Conservation (phyloP, 2,329 filamentous ascomycete species). For the Xylaria sp. region DNA sequence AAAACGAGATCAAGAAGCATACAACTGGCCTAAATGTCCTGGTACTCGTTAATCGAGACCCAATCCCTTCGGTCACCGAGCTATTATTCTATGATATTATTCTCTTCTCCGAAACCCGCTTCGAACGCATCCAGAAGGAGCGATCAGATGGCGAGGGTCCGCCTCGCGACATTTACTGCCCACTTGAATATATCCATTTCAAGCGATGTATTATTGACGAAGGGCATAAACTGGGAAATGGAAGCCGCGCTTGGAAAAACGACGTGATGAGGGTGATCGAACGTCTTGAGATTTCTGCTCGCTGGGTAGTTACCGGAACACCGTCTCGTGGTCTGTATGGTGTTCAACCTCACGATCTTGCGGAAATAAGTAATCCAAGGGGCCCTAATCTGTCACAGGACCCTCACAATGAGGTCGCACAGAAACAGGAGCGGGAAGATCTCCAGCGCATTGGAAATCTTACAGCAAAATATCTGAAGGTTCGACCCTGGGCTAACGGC, state of each 20-base stretch:
- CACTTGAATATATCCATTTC: constrained; percentile 79
- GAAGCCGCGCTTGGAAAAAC: constrained; percentile 63
- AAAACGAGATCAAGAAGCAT: constrained; percentile 81
- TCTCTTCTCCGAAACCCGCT: constrained; percentile 77
- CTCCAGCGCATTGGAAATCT: constrained; percentile 73
- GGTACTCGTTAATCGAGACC: constrained; percentile 64
- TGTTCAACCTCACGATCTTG: constrained; percentile 58
- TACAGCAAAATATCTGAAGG: constrained; percentile 76
- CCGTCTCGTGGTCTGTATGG: constrained; percentile 86
- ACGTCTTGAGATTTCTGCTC: constrained; percentile 70
- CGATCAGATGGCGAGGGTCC: constrained; percentile 51
- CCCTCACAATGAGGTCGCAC: constrained; percentile 47
- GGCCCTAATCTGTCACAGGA: constrained; percentile 38
- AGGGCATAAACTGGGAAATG: constrained; percentile 84
- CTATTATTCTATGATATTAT: constrained; percentile 78
- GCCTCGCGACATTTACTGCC: constrained; percentile 57
- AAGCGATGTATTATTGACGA: constrained; percentile 92
- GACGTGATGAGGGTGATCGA: constrained; percentile 64
- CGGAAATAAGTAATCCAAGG: constrained; percentile 2
- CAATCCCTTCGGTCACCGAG: constrained; percentile 66
- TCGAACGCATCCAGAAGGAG: constrained; percentile 70
- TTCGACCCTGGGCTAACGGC: constrained; percentile 81
- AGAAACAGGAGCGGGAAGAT: constrained; percentile 65
- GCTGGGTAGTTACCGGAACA: constrained; percentile 92
- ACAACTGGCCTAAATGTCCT: constrained; percentile 73